Evolutionary conservation across 108 stramenopile species (phyloP).

Genomic region (Nitzschia palea): DNA sequence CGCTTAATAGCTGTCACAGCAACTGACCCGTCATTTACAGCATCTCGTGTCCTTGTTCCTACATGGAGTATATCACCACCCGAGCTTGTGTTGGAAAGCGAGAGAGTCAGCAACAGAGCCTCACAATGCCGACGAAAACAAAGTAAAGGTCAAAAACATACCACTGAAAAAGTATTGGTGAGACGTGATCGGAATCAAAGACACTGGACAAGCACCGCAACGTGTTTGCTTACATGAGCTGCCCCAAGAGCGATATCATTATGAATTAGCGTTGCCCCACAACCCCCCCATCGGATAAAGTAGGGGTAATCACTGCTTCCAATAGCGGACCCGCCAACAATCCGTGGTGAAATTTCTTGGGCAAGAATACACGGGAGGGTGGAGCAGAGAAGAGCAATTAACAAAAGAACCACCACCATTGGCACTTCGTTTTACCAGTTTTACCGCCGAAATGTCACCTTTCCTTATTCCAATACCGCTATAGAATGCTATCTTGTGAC

Average conservation of each 20-base stretch:
- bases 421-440: no score
- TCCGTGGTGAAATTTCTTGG: constrained; percentile 8
- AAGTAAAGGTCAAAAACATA: not conserved
- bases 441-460: not conserved
- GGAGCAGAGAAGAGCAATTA: no score
- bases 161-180: not conserved
- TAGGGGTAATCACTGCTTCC: constrained; percentile 12
- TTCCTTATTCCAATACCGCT: not conserved
- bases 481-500: not conserved
- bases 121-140: not conserved
- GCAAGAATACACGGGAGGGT: no score
- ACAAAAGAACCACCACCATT: no score
- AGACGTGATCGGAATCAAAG: not conserved
- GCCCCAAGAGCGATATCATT: constrained; percentile 31
- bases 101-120: not conserved
- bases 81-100: constrained; percentile 2
- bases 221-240: constrained; percentile 18
- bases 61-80: constrained; percentile 1
- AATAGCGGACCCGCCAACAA: constrained; percentile 25
- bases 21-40: constrained; percentile 1
- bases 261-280: constrained; percentile 30
- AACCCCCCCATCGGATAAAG: constrained; percentile 27
- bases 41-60: not conserved
- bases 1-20: not conserved
- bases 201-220: not conserved